Base-by-base conservation (phyloP, 2,329 filamentous ascomycete species). In the Pezicula neosporulosa region DNA sequence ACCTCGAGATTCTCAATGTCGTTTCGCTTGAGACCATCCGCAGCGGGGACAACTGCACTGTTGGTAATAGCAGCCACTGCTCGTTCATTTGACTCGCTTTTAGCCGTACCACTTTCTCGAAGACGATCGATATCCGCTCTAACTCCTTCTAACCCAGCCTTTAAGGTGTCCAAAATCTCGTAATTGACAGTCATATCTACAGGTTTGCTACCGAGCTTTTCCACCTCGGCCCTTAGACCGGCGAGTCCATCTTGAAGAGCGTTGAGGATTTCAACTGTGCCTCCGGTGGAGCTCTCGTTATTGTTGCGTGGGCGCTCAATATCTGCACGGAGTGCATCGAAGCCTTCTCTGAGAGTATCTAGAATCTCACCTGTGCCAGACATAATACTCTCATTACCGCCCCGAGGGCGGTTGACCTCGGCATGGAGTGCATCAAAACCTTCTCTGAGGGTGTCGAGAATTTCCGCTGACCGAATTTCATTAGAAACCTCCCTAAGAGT, bases 231-330 rank as follows among this genome's bases (percentile, higher is more conserved):
- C 24, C 89, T 84, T 8, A 97, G 76, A 44, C 86, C 85, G 55
- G 88, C 85, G 6, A 97, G 78, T 2, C 92, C 92, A 67, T 97
- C 91, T 53, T 95, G 92, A 49, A 97, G 76, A 1, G 92, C 89
- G 64, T 96, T 90, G 1, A 97, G 77, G 10, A 96, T 89, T 63
- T 97, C 91, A 47, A 90, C 88, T 0, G 90, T 93, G 57, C 92
- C 90, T 15, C 63, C 63, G 19, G 60, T 43, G 48, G 61, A 50
- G 47, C 60, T 63, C 41, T 66, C 65, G 38, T 5, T 33, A 10
- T 9, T 10, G 9, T 13, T 9, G 9, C 30, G 30, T 10, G 30
- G 30, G 7, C 12, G 30, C 52, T 96, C 91, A 51, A 97, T 86
- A 55, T 90, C 87, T 27, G 77, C 76, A 24, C 89, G 85, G 7